These are phyloP conservation scores for Cordyceps cicadae DNA, from an alignment of 2,329 filamentous ascomycete genomes.

Conservation along the genomic window DNA sequence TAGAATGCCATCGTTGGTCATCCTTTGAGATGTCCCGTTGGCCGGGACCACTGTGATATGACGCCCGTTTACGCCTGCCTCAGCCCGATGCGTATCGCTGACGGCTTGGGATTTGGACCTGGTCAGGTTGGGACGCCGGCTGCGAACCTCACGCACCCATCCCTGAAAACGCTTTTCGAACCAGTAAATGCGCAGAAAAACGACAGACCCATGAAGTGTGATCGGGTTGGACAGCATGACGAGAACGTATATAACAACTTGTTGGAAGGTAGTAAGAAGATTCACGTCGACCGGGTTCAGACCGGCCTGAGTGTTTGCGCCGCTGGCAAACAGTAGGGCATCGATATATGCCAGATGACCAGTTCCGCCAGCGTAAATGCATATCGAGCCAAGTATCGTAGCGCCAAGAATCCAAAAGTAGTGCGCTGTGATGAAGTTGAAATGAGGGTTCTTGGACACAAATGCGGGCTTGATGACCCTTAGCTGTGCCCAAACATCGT, in stretches of 20 bases:
- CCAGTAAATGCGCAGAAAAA: slow-evolving; percentile 92
- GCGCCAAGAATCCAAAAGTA: slow-evolving; percentile 77
- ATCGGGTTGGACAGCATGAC: slow-evolving; percentile 74
- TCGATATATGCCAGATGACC: slow-evolving; percentile 70
- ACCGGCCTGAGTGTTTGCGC: slow-evolving; percentile 83
- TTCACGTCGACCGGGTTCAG: slow-evolving; percentile 74
- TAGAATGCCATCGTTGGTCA: slow-evolving; percentile 54
- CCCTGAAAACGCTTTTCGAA: slow-evolving; percentile 94
- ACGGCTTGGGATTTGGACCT: slow-evolving; percentile 48
- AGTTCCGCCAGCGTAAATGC: slow-evolving; percentile 56
- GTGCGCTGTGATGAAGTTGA: slow-evolving; percentile 76
- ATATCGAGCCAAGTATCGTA: slow-evolving; percentile 64
- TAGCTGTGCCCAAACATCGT: slow-evolving; percentile 33
- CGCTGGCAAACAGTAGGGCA: slow-evolving; percentile 78
- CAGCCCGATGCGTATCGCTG: slow-evolving; percentile 39
- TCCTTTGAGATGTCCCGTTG: slow-evolving; percentile 44
- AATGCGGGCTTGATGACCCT: slow-evolving; percentile 48
- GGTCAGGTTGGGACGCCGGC: slow-evolving; percentile 54
- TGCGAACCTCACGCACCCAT: slow-evolving; percentile 65
- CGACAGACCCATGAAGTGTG: slow-evolving; percentile 74
- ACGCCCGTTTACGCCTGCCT: slow-evolving; percentile 57
- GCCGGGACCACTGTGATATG: slow-evolving; percentile 58
- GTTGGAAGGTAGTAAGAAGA: slow-evolving; percentile 59
- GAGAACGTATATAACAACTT: slow-evolving; percentile 63
- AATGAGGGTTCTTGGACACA: slow-evolving; percentile 53